Evolutionary conservation across 2,329 filamentous ascomycete species (phyloP).

Genomic region (Phaeomoniella chlamydospora): DNA sequence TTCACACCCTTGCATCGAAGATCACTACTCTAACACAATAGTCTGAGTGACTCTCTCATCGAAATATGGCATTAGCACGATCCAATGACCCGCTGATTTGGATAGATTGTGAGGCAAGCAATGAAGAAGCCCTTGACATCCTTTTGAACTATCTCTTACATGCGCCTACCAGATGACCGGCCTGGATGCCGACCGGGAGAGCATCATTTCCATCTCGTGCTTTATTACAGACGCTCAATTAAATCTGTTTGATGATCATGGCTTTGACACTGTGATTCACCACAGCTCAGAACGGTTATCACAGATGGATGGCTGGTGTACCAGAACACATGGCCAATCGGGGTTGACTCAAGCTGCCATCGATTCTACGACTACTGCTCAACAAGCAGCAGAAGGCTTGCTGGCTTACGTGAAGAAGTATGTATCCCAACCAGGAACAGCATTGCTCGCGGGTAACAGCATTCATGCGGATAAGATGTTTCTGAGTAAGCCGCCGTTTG

Average conservation of each 20-base stretch:
- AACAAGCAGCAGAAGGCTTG: conserved; percentile 56
- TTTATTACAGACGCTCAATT: conserved; percentile 75
- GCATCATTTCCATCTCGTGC: conserved; percentile 84
- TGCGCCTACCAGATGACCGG: conserved; percentile 64
- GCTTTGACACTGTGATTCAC: conserved; percentile 70
- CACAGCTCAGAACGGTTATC: conserved; percentile 56
- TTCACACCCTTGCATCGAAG: too few species aligned
- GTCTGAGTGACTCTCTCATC: too few species aligned
- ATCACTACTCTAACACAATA: too few species aligned
- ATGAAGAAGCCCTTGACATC: background rate
- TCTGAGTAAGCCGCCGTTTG: conserved; percentile 60
- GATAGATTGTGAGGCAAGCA: conserved; percentile 65
- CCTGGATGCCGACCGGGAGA: conserved; percentile 61
- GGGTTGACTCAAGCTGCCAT: conserved; percentile 69
- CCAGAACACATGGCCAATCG: conserved; percentile 59
- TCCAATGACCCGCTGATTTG: conserved; percentile 61
- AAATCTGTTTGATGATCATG: conserved; percentile 56
- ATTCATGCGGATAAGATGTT: conserved; percentile 85
- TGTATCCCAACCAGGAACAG: conserved; percentile 52
- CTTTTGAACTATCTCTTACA: conserved; percentile 2
- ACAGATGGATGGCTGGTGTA: conserved; percentile 84
- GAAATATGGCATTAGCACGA: conserved; percentile 26
- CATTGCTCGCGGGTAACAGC: conserved; percentile 77
- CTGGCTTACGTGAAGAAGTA: conserved; percentile 63
- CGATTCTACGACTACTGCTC: conserved; percentile 55